Percentiles rank a stretch among this genome's conserved stretches.
These are phyloP conservation scores for Verticillium klebahnii DNA, from an alignment of 2,329 filamentous ascomycete genomes.

Conservation along the genomic window DNA sequence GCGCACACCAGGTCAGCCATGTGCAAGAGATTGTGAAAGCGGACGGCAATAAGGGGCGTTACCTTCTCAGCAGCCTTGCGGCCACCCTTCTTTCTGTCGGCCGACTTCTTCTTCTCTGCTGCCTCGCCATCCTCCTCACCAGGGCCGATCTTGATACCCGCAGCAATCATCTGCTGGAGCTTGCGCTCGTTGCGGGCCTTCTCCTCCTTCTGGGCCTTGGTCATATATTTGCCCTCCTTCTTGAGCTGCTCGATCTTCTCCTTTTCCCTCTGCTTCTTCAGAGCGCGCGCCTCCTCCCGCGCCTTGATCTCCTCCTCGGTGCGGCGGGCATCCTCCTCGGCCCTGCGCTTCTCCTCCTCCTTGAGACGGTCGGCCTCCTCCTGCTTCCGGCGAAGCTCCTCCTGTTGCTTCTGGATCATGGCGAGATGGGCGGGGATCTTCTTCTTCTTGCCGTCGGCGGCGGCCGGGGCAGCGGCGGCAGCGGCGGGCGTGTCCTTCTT, in stretches of 20 bases:
- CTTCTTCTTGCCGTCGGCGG: constrained; percentile 66
- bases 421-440: constrained; percentile 75
- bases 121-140: constrained; percentile 42
- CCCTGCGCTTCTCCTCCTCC: constrained; percentile 60
- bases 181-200: constrained; percentile 75
- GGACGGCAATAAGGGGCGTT: constrained; percentile 11
- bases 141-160: constrained; percentile 68
- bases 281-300: constrained; percentile 67
- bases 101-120: constrained; percentile 71
- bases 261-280: constrained; percentile 83
- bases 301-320: constrained; percentile 65
- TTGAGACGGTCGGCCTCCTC: constrained; percentile 56
- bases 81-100: constrained; percentile 68
- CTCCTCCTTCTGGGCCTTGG: constrained; percentile 80
- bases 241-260: constrained; percentile 83
- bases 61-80: constrained; percentile 53
- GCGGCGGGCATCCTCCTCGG: constrained; percentile 61
- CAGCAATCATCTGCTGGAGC: constrained; percentile 79
- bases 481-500: constrained; percentile 43
- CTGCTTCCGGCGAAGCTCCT: constrained; percentile 61
- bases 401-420: constrained; percentile 76
- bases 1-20: not conserved
- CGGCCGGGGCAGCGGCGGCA: constrained; percentile 22
- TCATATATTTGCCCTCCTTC: constrained; percentile 82
- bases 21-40: not conserved